These are phyloP conservation scores for Penicillium sp. DNA, from an alignment of 2,329 filamentous ascomycete species.

Conservation along the genomic window DNA sequence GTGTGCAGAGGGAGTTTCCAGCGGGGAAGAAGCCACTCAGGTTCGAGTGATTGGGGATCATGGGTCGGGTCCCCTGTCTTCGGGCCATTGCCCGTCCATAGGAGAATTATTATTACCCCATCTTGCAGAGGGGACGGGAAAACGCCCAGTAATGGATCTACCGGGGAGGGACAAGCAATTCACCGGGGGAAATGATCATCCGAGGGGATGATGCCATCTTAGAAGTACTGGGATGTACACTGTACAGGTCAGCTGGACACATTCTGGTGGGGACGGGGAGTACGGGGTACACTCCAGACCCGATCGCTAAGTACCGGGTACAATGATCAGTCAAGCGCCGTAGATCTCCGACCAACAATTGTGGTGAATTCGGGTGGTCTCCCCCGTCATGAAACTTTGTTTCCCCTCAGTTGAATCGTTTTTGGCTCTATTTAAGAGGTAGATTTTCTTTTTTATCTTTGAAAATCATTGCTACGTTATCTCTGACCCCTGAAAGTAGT, in stretches of 20 bases:
- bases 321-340: not conserved
- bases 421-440: not conserved
- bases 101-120: slow-evolving; percentile 3
- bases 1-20: not conserved
- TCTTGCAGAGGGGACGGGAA: slow-evolving; percentile 4
- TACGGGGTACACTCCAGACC: slow-evolving; percentile 16
- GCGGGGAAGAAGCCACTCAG: slow-evolving; percentile 3
- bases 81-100: not conserved
- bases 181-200: slow-evolving; percentile 10
- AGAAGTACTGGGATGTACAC: slow-evolving; percentile 11
- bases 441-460: not conserved
- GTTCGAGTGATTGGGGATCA: slow-evolving; percentile 5
- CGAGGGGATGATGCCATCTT: slow-evolving; percentile 2
- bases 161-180: not conserved
- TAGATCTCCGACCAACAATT: not conserved
- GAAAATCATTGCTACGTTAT: not conserved
- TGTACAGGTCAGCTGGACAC: slow-evolving; percentile 12
- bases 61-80: not conserved
- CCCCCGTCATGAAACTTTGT: not conserved
- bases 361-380: not conserved
- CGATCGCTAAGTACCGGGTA: slow-evolving; percentile 6
- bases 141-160: slow-evolving; percentile 3
- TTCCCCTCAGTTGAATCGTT: not conserved
- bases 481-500: slow-evolving; percentile 5
- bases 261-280: slow-evolving; percentile 16